phyloP scores from a whole-genome alignment of 2,329 filamentous ascomycete species.

The Colletotrichum sp. region DNA sequence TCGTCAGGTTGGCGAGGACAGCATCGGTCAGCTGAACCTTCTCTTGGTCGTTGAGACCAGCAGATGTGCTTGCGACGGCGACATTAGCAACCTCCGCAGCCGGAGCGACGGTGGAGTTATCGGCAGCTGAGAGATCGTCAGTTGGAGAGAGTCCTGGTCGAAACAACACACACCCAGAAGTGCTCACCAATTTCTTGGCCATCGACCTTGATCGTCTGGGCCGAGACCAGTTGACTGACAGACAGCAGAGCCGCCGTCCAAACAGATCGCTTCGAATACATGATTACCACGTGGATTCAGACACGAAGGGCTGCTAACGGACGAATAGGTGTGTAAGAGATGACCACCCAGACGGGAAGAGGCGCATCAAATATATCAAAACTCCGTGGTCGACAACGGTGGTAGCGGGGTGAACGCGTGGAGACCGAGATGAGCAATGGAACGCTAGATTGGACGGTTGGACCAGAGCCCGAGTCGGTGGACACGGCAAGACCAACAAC shows the following conservation, averaged over 20 bases:
- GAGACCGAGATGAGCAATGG: slow-evolving; percentile 12
- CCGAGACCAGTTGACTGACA: slow-evolving; percentile 7
- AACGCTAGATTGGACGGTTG: neutral
- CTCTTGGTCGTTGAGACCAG: slow-evolving; percentile 22
- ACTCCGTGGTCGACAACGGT: neutral
- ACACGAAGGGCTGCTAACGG: neutral
- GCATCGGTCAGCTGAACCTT: slow-evolving; percentile 38
- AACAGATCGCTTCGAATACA: slow-evolving; percentile 13
- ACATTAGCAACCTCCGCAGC: slow-evolving; percentile 18
- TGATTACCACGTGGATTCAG: slow-evolving; percentile 12
- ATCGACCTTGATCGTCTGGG: slow-evolving; percentile 30
- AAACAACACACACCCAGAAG: neutral
- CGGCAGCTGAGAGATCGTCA: slow-evolving; percentile 16
- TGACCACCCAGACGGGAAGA: neutral
- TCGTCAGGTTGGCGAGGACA: slow-evolving; percentile 35
- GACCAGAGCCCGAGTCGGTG: neutral
- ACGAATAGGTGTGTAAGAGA: neutral
- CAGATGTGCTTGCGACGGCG: neutral
- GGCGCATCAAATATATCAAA: slow-evolving; percentile 9
- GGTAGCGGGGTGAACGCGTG: neutral
- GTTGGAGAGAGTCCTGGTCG: neutral
- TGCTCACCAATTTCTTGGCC: slow-evolving; percentile 27
- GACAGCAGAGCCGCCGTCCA: slow-evolving; percentile 16
- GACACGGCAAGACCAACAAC: neutral
- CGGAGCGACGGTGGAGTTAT: slow-evolving; percentile 27